phyloP scores from a whole-genome alignment of 805 yeast species.

The Wickerhamiella nectarea region DNA sequence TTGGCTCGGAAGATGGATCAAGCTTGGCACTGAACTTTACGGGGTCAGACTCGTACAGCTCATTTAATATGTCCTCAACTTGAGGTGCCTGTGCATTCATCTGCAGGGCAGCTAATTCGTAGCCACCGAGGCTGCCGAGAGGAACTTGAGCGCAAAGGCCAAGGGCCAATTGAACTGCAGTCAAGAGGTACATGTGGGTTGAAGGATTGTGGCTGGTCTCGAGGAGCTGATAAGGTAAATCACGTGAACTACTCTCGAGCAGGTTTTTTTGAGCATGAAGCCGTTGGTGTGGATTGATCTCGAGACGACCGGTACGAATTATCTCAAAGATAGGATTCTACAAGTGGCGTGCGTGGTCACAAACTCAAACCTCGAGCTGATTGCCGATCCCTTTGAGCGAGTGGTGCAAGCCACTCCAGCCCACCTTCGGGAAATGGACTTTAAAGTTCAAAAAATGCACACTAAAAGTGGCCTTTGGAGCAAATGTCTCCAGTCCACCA shows the following conservation, averaged over 20 bases:
- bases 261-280: no score
- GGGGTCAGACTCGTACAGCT: background rate
- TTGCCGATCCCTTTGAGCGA: conserved; percentile 68
- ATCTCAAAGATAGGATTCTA: conserved; percentile 60
- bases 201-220: background rate
- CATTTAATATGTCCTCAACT: background rate
- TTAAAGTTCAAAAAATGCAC: conserved; percentile 81
- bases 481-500: conserved; percentile 42
- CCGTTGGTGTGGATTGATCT: conserved; percentile 89
- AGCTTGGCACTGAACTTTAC: background rate
- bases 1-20: background rate
- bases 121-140: background rate
- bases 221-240: background rate
- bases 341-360: conserved; percentile 88
- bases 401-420: conserved; percentile 56
- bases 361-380: conserved; percentile 58
- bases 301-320: conserved; percentile 93
- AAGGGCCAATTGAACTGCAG: background rate
- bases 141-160: conserved; percentile 1
- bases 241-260: background rate
- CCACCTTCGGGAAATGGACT: conserved; percentile 58
- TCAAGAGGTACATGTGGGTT: background rate
- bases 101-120: background rate
- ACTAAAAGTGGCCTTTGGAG: conserved; percentile 58
- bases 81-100: background rate